A percentile compares a stretch with the other conserved stretches of the same genome.
These are phyloP conservation scores for Exophiala sideris DNA, from an alignment of 2,329 filamentous ascomycete genomes.

Conservation along the genomic window DNA sequence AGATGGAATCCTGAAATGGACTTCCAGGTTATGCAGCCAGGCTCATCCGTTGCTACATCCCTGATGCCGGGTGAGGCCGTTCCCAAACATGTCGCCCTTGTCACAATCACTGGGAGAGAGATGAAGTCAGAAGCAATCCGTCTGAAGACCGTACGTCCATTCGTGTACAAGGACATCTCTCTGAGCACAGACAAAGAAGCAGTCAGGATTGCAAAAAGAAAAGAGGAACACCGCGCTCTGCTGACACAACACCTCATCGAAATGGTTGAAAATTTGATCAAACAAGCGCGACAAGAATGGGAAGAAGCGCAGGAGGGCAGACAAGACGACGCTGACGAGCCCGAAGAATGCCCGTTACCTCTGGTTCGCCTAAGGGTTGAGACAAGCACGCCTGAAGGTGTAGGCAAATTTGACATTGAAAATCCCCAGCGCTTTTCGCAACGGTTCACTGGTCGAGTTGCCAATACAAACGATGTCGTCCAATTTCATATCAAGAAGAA, in stretches of 20 bases:
- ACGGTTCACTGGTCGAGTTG: conserved; percentile 82
- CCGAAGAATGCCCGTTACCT: conserved; percentile 63
- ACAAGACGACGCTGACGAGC: conserved; percentile 53
- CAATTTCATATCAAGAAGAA: conserved; percentile 89
- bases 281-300: conserved; percentile 80
- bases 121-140: conserved; percentile 78
- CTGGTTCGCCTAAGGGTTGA: conserved; percentile 89
- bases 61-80: conserved; percentile 85
- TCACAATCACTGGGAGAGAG: conserved; percentile 77
- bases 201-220: conserved; percentile 71
- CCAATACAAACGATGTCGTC: conserved; percentile 90
- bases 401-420: conserved; percentile 78
- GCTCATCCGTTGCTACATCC: conserved; percentile 92
- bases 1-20: conserved; percentile 77
- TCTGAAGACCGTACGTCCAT: conserved; percentile 84
- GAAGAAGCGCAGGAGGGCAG: conserved; percentile 67
- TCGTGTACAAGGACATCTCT: conserved; percentile 79
- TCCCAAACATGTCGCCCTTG: conserved; percentile 82
- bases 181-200: conserved; percentile 73
- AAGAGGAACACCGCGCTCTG: conserved; percentile 77
- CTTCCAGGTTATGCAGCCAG: conserved; percentile 96
- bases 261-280: conserved; percentile 82
- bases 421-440: conserved; percentile 97
- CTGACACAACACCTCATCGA: conserved; percentile 72
- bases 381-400: conserved; percentile 75